Evolutionary conservation across 352 stramenopile genomes (phyloP).

Genomic region (Pythium brachiatum): DNA sequence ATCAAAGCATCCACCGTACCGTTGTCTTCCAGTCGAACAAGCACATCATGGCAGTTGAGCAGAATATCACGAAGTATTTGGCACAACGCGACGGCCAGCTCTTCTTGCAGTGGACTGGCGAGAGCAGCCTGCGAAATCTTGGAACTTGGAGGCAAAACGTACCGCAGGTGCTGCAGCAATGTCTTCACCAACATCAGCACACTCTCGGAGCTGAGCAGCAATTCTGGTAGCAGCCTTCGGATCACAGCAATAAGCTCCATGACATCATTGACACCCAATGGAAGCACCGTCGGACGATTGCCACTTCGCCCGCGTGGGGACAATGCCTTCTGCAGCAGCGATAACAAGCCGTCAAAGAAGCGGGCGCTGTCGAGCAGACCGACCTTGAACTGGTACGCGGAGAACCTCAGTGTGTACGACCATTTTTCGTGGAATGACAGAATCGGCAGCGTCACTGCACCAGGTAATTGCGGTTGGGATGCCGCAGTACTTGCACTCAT

Average conservation of each 20-base stretch:
- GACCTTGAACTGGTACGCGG: conserved; percentile 79
- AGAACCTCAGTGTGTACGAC: conserved; percentile 81
- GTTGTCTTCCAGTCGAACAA: conserved; percentile 81
- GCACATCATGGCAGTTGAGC: conserved; percentile 60
- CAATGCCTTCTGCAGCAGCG: conserved; percentile 74
- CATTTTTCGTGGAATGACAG: conserved; percentile 70
- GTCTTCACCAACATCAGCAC: conserved; percentile 75
- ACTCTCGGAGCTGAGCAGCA: conserved; percentile 54
- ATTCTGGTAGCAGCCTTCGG: conserved; percentile 68
- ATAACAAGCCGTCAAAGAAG: conserved; percentile 81
- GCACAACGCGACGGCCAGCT: conserved; percentile 63
- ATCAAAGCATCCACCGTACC: conserved; percentile 35
- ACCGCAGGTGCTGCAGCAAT: conserved; percentile 70
- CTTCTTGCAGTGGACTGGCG: conserved; percentile 54
- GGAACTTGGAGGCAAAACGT: conserved; percentile 58
- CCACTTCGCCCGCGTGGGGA: conserved; percentile 44
- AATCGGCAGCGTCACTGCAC: conserved; percentile 20
- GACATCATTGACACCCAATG: conserved; percentile 65
- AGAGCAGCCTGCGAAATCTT: conserved; percentile 36
- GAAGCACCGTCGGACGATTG: conserved; percentile 43
- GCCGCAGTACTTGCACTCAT: not conserved
- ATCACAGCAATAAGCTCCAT: conserved; percentile 74
- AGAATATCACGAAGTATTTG: conserved; percentile 75
- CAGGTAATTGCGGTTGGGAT: conserved; percentile 2
- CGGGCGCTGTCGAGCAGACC: conserved; percentile 64